phyloP scores from a whole-genome alignment of 371 early-diverging fungal genomes.

The Cladochytrium tenue region DNA sequence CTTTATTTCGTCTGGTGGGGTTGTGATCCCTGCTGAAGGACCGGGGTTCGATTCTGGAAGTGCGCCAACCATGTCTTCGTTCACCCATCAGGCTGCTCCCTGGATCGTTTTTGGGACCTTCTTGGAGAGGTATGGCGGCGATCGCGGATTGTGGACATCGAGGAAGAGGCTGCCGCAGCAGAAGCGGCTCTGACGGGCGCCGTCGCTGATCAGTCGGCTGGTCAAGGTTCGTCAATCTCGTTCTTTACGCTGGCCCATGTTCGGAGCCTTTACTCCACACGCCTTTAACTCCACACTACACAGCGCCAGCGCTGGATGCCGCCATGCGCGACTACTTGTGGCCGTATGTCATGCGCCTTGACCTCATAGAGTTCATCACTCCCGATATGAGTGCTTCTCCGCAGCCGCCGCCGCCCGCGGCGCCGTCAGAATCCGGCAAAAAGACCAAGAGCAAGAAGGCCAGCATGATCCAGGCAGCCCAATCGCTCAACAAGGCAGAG shows the following conservation, averaged over 20 bases:
- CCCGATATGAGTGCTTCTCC: neutral
- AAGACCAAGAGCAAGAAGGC: neutral
- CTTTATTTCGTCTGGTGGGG: too few relatives aligned
- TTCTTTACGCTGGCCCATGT: too few relatives aligned
- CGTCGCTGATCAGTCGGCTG: too few relatives aligned
- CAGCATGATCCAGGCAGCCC: too few relatives aligned
- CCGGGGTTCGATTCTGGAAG: too few relatives aligned
- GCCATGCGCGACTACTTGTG: conserved; percentile 28
- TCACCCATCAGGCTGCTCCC: neutral
- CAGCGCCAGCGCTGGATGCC: conserved; percentile 25
- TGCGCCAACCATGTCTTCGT: too few relatives aligned
- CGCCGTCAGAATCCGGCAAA: neutral
- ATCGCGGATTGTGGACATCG: neutral
- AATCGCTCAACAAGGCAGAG: neutral
- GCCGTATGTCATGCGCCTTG: conserved; percentile 16
- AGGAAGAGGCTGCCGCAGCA: neutral
- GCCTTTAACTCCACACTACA: too few relatives aligned
- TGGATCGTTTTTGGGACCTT: neutral
- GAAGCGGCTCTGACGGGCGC: neutral
- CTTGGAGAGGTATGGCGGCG: neutral
- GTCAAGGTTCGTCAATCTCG: too few relatives aligned
- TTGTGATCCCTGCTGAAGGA: too few relatives aligned
- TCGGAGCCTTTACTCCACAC: too few relatives aligned
- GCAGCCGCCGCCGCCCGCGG: neutral
- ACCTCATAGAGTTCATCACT: neutral